phyloP scores from a whole-genome alignment of 208 protist species.

The Endotrypanum monterogeii region DNA sequence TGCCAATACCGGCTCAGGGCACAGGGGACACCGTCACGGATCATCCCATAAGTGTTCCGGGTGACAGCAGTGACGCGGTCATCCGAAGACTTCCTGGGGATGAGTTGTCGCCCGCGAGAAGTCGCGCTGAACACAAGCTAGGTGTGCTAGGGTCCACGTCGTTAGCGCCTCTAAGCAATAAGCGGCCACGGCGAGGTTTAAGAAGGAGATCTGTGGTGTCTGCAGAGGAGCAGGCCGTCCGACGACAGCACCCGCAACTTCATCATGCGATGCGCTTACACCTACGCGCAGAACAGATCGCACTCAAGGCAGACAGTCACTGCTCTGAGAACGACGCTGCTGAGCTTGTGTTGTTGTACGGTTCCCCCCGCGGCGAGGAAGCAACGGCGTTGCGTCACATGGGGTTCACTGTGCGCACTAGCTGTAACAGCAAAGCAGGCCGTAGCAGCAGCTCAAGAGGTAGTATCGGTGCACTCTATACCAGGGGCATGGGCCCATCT shows the following conservation, averaged over 20 bases:
- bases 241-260: slow-evolving; percentile 18
- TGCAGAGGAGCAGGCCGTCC: slow-evolving; percentile 17
- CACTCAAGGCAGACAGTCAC: background rate
- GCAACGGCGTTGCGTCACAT: slow-evolving; percentile 22
- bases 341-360: slow-evolving; percentile 18
- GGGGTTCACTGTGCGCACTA: slow-evolving; percentile 28
- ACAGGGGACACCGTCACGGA: slow-evolving; percentile 7
- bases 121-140: background rate
- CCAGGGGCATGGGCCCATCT: background rate
- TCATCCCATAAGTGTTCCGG: background rate
- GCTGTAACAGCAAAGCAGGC: slow-evolving; percentile 16
- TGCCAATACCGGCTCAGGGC: slow-evolving; percentile 28
- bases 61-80: background rate
- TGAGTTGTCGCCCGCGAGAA: background rate
- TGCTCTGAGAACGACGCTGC: background rate
- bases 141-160: slow-evolving; percentile 2
- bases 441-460: slow-evolving; percentile 5
- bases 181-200: background rate
- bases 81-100: background rate
- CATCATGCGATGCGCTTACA: slow-evolving; percentile 11
- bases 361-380: slow-evolving; percentile 15
- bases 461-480: background rate
- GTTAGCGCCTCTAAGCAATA: background rate
- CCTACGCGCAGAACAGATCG: background rate
- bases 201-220: background rate